Evolutionary conservation across 129 eudicot species (phyloP), one percentile per base, ranked within the genome.

Genomic region (Cynara cardunculus): DNA sequence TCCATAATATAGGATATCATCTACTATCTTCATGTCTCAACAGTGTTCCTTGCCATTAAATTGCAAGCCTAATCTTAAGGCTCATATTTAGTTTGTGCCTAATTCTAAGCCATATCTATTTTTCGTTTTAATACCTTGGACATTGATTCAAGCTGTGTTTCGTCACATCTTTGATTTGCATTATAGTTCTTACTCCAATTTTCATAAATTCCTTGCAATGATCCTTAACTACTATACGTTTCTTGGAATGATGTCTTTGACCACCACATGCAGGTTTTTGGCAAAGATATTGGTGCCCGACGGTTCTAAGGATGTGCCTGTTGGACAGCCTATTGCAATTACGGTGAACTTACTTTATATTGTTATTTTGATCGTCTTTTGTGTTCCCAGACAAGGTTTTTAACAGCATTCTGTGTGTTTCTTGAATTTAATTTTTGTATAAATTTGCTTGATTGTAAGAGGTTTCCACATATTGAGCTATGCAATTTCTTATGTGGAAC

Each of bases 291-390:
- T 92, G 74, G 92, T 78, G 65, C 96, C 97, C 31, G 97, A 92
- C 31, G 98, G 98, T 78, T 88, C 97, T 67, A 94, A 94, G 84
- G 97, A 92, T 86, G 91, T 94, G 73, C 97, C 91, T 11, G 98
- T 94, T 81, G 98, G 98, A 84, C 92, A 94, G 81, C 92, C 98
- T 75, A 94, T 94, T 79, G 96, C 96, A 83, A 85, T 94, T 71
- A 94, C 98, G 84, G 98, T 94, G 87, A 76, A 49, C 14, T 66
- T 61, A 25, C 68, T 61, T 27, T 37, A 41, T 80, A 62, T 62
- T 61, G 30, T 64, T 19, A 73, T 79, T 67, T 83, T 61, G 27
- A 76, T 22, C 53, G 25, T 24, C 10, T 49, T 79, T 70, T 28
- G 31, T 28, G 12, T 78, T 70, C 46, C n/a, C 11, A 61, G 69